phyloP scores from a whole-genome alignment of 148 eudicot genomes.

The Polygonum aviculare region DNA sequence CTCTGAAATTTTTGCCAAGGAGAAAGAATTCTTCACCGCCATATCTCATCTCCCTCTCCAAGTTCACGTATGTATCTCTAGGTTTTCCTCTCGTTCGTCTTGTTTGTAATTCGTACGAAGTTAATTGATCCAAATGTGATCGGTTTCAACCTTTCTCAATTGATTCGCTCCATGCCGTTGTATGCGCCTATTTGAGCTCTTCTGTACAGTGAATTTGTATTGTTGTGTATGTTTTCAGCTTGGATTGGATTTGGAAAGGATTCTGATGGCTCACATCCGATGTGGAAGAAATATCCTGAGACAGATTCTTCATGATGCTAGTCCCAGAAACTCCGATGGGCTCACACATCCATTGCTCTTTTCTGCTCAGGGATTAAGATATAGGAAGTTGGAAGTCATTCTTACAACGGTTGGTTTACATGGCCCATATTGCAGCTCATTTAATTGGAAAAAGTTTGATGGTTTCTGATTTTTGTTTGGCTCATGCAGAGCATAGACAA shows the following conservation, averaged over 20 bases:
- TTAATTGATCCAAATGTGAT: too few species aligned
- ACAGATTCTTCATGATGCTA: constrained; percentile 20
- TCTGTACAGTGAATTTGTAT: not conserved
- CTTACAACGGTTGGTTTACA: constrained; percentile 52
- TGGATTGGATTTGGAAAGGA: not conserved
- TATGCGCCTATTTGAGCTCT: too few species aligned
- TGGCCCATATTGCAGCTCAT: not conserved
- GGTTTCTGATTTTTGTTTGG: not conserved
- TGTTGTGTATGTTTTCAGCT: not conserved
- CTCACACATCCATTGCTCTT: constrained; percentile 54
- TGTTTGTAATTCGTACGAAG: too few species aligned
- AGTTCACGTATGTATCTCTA: too few species aligned
- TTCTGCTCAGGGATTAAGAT: constrained; percentile 74
- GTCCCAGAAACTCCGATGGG: constrained; percentile 24
- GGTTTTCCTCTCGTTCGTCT: too few species aligned
- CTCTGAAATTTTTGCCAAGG: too few species aligned
- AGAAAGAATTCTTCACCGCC: too few species aligned
- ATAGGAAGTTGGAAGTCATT: constrained; percentile 74
- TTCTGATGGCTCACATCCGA: constrained; percentile 50
- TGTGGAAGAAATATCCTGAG: constrained; percentile 44
- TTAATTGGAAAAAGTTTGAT: not conserved
- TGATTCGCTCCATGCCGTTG: too few species aligned
- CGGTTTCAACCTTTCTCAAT: too few species aligned
- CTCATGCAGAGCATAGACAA: constrained; percentile 57
- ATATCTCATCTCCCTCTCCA: too few species aligned